Percentiles rank a stretch among this genome's conserved stretches.
Conservation (phyloP, 1,139 yeast genomes). For the Taphrina flavorubra region DNA sequence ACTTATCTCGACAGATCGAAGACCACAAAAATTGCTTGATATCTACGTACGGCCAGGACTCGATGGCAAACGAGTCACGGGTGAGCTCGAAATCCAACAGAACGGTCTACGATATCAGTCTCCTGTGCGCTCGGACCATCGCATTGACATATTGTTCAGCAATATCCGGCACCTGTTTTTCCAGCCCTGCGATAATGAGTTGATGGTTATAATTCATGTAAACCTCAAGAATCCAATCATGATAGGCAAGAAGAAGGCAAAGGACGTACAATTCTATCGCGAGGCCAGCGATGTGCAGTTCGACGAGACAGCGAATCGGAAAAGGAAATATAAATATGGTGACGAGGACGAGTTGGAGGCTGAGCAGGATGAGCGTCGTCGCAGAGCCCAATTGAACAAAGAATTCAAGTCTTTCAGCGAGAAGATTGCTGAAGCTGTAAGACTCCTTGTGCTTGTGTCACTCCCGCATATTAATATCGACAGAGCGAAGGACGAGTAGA, state of each 20-base stretch:
- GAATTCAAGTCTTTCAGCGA: slow-evolving; percentile 92
- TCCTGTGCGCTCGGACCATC: slow-evolving; percentile 75
- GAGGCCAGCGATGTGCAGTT: slow-evolving; percentile 96
- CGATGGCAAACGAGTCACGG: slow-evolving; percentile 92
- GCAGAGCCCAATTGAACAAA: slow-evolving; percentile 86
- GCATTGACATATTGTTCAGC: slow-evolving; percentile 83
- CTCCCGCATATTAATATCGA: background rate
- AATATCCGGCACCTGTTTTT: slow-evolving; percentile 92
- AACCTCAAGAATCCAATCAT: slow-evolving; percentile 90
- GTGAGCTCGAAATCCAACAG: slow-evolving; percentile 88
- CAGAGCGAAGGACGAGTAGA: slow-evolving; percentile 62
- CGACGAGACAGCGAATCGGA: slow-evolving; percentile 96
- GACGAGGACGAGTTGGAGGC: slow-evolving; percentile 98
- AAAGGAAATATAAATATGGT: slow-evolving; percentile 88
- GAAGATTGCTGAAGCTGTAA: slow-evolving; percentile 75
- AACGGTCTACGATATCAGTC: slow-evolving; percentile 95
- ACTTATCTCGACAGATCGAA: slow-evolving; percentile 55
- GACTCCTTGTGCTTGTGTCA: slow-evolving; percentile 55
- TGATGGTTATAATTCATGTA: slow-evolving; percentile 89
- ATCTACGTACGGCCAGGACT: slow-evolving; percentile 95
- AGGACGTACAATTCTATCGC: slow-evolving; percentile 92
- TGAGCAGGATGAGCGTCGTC: slow-evolving; percentile 96
- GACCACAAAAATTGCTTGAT: slow-evolving; percentile 85
- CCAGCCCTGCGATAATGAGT: slow-evolving; percentile 95
- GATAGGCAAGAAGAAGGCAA: slow-evolving; percentile 94